Evolutionary conservation across 495 filamentous ascomycete species (phyloP), one percentile per base, ranked within the genome.

Genomic region (Talaromyces stipitatus): DNA sequence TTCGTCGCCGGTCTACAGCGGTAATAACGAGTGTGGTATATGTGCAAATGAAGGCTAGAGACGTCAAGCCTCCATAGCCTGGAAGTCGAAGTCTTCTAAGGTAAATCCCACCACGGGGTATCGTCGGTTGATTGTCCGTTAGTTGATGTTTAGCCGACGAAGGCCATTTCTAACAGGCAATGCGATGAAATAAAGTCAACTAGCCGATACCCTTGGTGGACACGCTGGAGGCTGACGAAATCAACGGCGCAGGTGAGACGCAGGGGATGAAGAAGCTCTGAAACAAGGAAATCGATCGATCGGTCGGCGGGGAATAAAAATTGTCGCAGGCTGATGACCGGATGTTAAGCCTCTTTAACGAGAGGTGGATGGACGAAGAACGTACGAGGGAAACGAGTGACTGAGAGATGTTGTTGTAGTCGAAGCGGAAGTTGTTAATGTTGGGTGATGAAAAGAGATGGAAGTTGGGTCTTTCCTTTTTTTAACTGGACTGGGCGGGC

Each of bases 1-100:
- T 9, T 55, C 54, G 54, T 55, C 32, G 36, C 54, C 36, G 54
- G 16, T 55, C 54, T 55, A 55, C 54, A 33, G 54, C 54, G 48
- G 48, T 27, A 28, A 46, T 18, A 55, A 46, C 33, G 54, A 43
- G 33, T 45, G 26, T 55, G 22, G 33, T 48, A 24, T 26, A 48
- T 48, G 45, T 48, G 26, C n/a, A 55, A 46, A 38, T 20, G 32
- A 46, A 38, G 23, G 29, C 27, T 30, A 16, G 36, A 55, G 54
- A 55, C 54, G 54, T 55, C 54, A 55, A 55, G 54, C 54, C 54
- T 55, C 54, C 45, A 8, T 33, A 52, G 26, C 12, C 26, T 48
- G 22, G 7, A 41, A 18, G 36, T 41, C 36, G n/a, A n/a, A 16
- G 36, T 41, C 36, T 18, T 29, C n/a, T 2, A 36, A 41, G 36